These are phyloP conservation scores for Aureobasidium sp. DNA, from an alignment of 2,329 filamentous ascomycete species.

Conservation along the genomic window DNA sequence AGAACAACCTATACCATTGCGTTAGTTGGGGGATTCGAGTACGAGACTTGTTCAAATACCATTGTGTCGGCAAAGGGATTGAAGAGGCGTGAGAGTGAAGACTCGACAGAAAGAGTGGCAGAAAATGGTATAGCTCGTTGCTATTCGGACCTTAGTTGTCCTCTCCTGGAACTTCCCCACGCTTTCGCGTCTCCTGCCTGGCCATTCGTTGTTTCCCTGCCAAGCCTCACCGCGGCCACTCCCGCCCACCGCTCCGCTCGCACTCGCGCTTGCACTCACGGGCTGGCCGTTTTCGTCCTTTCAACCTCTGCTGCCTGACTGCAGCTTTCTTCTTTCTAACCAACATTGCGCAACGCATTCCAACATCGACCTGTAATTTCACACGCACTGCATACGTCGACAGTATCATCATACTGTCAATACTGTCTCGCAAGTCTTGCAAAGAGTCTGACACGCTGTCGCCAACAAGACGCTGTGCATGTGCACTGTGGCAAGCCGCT, in stretches of 20 bases:
- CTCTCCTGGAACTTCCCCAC: slow-evolving; percentile 10
- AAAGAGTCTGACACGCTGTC: neutral
- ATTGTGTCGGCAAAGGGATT: neutral
- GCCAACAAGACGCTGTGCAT: neutral
- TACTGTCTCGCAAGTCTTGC: neutral
- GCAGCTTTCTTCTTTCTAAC: neutral
- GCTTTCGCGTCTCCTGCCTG: neutral
- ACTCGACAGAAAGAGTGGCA: neutral
- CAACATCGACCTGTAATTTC: neutral
- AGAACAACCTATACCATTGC: slow-evolving; percentile 68
- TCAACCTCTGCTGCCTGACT: neutral
- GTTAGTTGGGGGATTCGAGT: neutral
- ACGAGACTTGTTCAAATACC: neutral
- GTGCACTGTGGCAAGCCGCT: slow-evolving; percentile 5
- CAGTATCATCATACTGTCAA: neutral
- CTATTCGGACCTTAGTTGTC: slow-evolving; percentile 5
- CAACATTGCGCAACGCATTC: neutral
- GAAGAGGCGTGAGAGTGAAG: neutral
- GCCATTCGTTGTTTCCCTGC: neutral
- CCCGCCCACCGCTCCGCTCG: neutral
- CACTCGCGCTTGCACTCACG: neutral
- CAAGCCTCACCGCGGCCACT: neutral
- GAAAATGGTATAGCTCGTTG: neutral
- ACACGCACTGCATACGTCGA: neutral
- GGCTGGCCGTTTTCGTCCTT: neutral